These are phyloP conservation scores for Trametes polyzona DNA, from an alignment of 1,284 basidiomycete species.

Conservation along the genomic window DNA sequence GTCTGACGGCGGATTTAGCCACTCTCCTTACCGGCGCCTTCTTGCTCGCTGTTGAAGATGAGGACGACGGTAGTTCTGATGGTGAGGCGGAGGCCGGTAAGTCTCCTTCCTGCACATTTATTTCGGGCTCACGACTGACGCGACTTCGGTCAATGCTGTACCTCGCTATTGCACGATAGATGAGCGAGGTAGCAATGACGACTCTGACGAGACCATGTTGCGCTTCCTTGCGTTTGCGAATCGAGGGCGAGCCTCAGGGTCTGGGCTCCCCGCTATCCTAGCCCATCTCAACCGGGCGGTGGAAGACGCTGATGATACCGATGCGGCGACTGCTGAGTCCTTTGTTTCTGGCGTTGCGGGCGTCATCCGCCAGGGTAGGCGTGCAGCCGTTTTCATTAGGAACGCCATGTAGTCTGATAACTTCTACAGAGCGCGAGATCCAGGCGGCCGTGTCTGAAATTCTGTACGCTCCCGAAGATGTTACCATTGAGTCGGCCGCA, in stretches of 20 bases:
- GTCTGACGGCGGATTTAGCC: background rate
- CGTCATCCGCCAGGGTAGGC: background rate
- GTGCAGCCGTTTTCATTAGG: too few relatives aligned
- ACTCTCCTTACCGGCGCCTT: background rate
- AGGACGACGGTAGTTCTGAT: background rate
- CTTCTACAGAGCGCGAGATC: background rate
- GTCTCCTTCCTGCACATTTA: background rate
- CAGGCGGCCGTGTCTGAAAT: background rate
- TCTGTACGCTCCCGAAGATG: background rate
- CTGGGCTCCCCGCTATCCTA: background rate
- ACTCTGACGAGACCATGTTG: background rate
- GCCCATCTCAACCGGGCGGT: background rate
- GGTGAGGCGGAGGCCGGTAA: background rate
- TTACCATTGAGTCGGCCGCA: background rate
- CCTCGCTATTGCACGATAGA: too few relatives aligned
- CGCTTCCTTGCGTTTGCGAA: slow-evolving; percentile 3
- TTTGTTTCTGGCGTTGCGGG: background rate
- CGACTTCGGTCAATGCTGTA: too few relatives aligned
- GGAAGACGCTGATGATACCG: background rate
- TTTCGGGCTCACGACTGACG: too few relatives aligned
- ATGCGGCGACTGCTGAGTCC: background rate
- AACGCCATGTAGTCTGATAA: too few relatives aligned
- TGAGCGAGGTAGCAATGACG: background rate
- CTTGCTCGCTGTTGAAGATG: background rate
- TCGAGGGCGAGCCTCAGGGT: background rate